Percentiles rank a stretch among this genome's conserved stretches.
Conservation (phyloP, 2,329 filamentous ascomycete genomes). For the Aspergillus amoenus region DNA sequence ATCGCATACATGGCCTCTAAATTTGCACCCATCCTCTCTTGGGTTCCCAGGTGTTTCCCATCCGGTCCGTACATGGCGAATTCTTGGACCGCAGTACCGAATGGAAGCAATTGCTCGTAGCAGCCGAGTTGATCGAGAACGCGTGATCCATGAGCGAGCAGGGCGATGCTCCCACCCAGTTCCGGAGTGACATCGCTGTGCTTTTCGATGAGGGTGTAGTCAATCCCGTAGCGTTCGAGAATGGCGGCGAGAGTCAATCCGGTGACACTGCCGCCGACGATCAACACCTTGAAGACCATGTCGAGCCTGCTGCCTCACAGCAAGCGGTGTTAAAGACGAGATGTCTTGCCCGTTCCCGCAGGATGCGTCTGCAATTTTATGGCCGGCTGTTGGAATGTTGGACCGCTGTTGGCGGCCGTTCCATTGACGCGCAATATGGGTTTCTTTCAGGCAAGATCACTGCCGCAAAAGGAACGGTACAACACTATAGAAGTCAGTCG, state of each 20-base stretch:
- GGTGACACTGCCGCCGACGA: conserved; percentile 51
- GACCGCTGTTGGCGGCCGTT: neutral
- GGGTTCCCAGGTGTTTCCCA: neutral
- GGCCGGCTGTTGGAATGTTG: neutral
- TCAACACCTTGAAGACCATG: conserved; percentile 19
- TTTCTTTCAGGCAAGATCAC: neutral
- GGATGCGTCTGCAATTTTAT: neutral
- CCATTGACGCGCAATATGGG: neutral
- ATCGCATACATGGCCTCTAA: neutral
- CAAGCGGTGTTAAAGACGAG: too few relatives aligned
- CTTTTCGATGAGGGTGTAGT: conserved; percentile 52
- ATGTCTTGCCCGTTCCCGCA: too few relatives aligned
- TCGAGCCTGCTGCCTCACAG: too few relatives aligned
- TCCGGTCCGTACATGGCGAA: conserved; percentile 7
- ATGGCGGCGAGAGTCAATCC: conserved; percentile 50
- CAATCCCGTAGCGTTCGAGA: conserved; percentile 47
- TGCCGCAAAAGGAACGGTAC: too few relatives aligned
- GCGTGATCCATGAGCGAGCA: conserved; percentile 44
- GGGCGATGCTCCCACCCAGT: conserved; percentile 51
- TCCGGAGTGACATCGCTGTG: conserved; percentile 36
- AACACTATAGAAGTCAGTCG: neutral
- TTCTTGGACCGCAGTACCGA: neutral
- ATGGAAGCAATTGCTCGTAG: conserved; percentile 26
- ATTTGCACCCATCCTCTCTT: neutral
- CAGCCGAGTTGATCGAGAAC: conserved; percentile 54